Evolutionary conservation across 306 rosid genomes (phyloP).

Genomic region (Fragaria nilgerrensis): DNA sequence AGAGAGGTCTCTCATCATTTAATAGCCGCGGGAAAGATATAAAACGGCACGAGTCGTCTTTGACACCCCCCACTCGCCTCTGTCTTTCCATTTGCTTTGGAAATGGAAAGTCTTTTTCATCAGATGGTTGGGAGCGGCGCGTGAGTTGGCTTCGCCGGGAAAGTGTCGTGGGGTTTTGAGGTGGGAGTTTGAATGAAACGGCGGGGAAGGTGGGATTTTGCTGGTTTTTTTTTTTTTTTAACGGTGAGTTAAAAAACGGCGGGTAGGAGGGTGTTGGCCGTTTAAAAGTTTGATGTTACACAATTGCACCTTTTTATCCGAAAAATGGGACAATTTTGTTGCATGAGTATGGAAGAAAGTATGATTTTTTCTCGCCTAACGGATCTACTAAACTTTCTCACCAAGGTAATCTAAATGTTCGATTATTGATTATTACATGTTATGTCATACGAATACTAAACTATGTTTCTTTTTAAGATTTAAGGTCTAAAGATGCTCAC

Average conservation of each 20-base stretch:
- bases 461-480: no score
- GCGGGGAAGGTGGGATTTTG: not conserved
- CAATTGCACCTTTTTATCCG: not conserved
- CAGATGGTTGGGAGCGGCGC: slow-evolving; percentile 2
- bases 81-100: not conserved
- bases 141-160: not conserved
- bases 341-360: not conserved
- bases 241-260: not conserved
- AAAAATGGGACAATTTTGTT: not conserved
- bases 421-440: no score
- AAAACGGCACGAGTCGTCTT: not conserved
- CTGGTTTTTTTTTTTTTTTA: not conserved
- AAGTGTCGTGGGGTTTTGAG: not conserved
- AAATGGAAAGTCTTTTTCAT: not conserved
- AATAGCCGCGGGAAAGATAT: slow-evolving; percentile 19
- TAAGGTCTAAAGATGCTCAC: not conserved
- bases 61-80: not conserved
- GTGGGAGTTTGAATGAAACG: slow-evolving; percentile 3
- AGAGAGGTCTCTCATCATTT: slow-evolving; percentile 7
- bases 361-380: not conserved
- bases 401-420: not conserved
- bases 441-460: no score
- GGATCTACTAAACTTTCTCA: not conserved
- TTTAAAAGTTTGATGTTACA: not conserved
- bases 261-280: not conserved